Evolutionary conservation across 805 yeast genomes (phyloP).

Genomic region (Pichia cephalocereana): DNA sequence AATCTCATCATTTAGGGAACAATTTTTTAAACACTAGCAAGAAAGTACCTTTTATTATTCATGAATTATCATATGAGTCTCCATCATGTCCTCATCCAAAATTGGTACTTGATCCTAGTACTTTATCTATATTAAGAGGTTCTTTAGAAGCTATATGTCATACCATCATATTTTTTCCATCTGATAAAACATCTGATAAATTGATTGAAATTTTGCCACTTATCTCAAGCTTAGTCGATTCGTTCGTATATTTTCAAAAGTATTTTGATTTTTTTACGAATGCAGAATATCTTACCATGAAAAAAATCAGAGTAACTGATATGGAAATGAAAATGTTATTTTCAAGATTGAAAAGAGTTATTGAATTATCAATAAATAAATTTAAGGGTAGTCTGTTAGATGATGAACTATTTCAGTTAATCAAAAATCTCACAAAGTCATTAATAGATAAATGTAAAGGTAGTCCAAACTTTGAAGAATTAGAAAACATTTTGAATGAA

Average conservation of each 20-base stretch:
- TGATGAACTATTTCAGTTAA: slow-evolving; percentile 35
- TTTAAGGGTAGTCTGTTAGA: slow-evolving; percentile 67
- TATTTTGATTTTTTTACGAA: slow-evolving; percentile 13
- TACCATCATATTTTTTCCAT: slow-evolving; percentile 49
- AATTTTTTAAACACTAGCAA: not conserved
- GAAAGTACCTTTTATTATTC: slow-evolving; percentile 1
- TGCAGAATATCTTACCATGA: not conserved
- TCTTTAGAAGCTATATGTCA: slow-evolving; percentile 71
- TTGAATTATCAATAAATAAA: slow-evolving; percentile 29
- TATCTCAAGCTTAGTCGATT: slow-evolving; percentile 36
- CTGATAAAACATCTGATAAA: slow-evolving; percentile 28
- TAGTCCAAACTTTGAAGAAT: not conserved
- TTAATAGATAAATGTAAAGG: not conserved
- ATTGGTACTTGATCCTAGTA: slow-evolving; percentile 38
- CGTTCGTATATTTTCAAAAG: slow-evolving; percentile 32
- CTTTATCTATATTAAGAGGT: slow-evolving; percentile 40
- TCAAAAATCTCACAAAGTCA: not conserved
- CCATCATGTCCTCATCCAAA: slow-evolving; percentile 55
- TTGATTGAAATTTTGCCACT: slow-evolving; percentile 48
- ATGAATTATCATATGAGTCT: slow-evolving; percentile 18
- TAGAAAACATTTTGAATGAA: not conserved
- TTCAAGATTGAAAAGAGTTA: slow-evolving; percentile 5
- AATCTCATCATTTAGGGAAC: no score
- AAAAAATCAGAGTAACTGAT: slow-evolving; percentile 1
- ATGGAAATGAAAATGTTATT: slow-evolving; percentile 8